Conservation (phyloP, 192 early-diverging fungal species). For the Backusella liffmaniae region DNA sequence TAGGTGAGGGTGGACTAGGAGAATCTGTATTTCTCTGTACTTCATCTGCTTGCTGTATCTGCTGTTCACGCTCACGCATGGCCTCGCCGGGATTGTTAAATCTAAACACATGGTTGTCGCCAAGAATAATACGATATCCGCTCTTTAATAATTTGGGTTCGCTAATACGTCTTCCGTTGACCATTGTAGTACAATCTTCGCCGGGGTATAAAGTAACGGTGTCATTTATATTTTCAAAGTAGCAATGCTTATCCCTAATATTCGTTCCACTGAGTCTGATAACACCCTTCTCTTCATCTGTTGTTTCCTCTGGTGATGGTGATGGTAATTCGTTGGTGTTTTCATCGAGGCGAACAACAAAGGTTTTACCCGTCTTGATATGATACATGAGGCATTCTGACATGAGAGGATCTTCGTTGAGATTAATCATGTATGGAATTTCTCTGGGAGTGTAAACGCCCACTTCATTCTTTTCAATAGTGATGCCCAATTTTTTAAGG, state of each 20-base stretch:
- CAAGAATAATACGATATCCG: slow-evolving; percentile 79
- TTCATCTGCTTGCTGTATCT: not conserved
- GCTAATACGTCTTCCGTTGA: slow-evolving; percentile 72
- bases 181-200: slow-evolving; percentile 61
- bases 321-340: slow-evolving; percentile 19
- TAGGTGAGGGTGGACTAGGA: slow-evolving; percentile 11
- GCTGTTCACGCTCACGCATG: slow-evolving; percentile 21
- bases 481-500: slow-evolving; percentile 78
- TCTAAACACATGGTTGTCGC: slow-evolving; percentile 78
- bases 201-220: slow-evolving; percentile 61
- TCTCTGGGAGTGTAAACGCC: slow-evolving; percentile 77
- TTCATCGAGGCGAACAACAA: slow-evolving; percentile 61
- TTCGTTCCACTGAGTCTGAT: slow-evolving; percentile 63
- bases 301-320: not conserved
- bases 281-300: not conserved
- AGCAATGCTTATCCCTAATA: slow-evolving; percentile 67
- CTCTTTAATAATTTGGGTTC: slow-evolving; percentile 58
- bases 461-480: slow-evolving; percentile 64
- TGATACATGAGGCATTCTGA: slow-evolving; percentile 91
- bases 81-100: slow-evolving; percentile 80
- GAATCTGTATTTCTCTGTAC: not conserved
- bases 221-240: slow-evolving; percentile 64
- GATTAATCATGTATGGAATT: slow-evolving; percentile 84
- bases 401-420: slow-evolving; percentile 88
- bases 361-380: slow-evolving; percentile 69